Evolutionary conservation across 352 stramenopile species (phyloP).

Genomic region (Phytophthora pini): DNA sequence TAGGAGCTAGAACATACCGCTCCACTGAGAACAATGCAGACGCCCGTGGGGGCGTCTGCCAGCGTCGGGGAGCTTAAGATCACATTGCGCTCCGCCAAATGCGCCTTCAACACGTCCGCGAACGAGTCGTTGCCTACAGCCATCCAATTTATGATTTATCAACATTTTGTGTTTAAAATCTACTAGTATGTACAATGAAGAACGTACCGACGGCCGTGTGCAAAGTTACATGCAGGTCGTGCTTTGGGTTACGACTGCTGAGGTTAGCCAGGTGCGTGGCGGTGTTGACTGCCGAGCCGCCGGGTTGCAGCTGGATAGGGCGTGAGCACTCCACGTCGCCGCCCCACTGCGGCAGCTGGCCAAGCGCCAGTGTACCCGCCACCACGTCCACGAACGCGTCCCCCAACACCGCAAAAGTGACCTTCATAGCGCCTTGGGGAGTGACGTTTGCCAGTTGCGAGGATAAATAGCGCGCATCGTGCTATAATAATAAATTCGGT

Average conservation of each 20-base stretch:
- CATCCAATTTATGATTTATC: neutral
- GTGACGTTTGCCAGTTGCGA: too few relatives aligned
- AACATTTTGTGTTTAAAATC: too few relatives aligned
- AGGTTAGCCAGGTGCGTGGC: conserved; percentile 81
- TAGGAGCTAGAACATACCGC: conserved; percentile 34
- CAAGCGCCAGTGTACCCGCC: conserved; percentile 62
- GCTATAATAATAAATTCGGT: too few relatives aligned
- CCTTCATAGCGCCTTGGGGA: conserved; percentile 25
- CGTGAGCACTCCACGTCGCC: conserved; percentile 73
- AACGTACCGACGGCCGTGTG: conserved; percentile 63
- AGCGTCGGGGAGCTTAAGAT: conserved; percentile 53
- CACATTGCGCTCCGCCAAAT: conserved; percentile 50
- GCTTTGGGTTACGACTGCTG: conserved; percentile 25
- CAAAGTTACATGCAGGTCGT: conserved; percentile 50
- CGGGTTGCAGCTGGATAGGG: conserved; percentile 78
- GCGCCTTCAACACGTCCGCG: conserved; percentile 48
- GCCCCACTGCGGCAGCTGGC: conserved; percentile 81
- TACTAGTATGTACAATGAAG: too few relatives aligned
- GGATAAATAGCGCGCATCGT: too few relatives aligned
- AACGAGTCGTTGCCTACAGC: conserved; percentile 53
- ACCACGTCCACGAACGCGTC: conserved; percentile 85
- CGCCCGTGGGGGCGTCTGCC: conserved; percentile 54
- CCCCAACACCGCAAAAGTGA: conserved; percentile 64
- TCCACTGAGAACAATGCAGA: conserved; percentile 83
- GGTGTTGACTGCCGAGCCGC: conserved; percentile 86